A percentile compares a stretch with the other conserved stretches of the same genome.
These are phyloP conservation scores for Areca catechu DNA, from an alignment of 176 grass and related monocot genomes.

Conservation along the genomic window DNA sequence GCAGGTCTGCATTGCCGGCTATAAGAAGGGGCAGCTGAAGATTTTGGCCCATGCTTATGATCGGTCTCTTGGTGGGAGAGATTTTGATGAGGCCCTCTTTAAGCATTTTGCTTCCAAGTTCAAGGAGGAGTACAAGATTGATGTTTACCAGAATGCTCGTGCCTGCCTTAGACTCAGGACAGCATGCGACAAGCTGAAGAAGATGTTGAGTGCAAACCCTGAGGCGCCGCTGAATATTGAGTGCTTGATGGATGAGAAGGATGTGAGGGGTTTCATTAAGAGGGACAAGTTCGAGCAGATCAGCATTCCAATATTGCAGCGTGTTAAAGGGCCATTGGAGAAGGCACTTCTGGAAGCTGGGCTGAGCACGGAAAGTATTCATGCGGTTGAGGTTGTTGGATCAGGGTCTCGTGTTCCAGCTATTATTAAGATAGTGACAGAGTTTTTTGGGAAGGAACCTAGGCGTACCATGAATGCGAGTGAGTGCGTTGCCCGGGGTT, in stretches of 20 bases:
- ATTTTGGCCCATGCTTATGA: constrained; percentile 58
- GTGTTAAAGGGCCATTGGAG: constrained; percentile 49
- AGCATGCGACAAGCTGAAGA: constrained; percentile 69
- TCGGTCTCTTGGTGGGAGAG: constrained; percentile 55
- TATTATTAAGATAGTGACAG: constrained; percentile 59
- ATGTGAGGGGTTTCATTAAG: constrained; percentile 60
- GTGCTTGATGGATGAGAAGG: constrained; percentile 60
- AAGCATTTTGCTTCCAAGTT: constrained; percentile 55
- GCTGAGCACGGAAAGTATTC: constrained; percentile 18
- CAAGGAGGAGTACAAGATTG: constrained; percentile 57
- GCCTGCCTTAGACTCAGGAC: constrained; percentile 40
- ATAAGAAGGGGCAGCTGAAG: constrained; percentile 50
- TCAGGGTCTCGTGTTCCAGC: constrained; percentile 66
- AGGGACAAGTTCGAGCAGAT: constrained; percentile 70
- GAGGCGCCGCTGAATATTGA: constrained; percentile 58
- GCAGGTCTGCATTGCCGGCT: constrained; percentile 65
- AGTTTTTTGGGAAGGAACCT: constrained; percentile 70
- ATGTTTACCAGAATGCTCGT: constrained; percentile 54
- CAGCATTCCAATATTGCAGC: constrained; percentile 33
- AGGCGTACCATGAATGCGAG: constrained; percentile 92
- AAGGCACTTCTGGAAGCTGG: constrained; percentile 48
- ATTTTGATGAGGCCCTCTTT: constrained; percentile 66
- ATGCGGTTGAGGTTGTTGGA: constrained; percentile 61
- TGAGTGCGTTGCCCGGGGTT: constrained; percentile 79
- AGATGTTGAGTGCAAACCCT: constrained; percentile 50